Evolutionary conservation across 495 filamentous ascomycete species (phyloP).

Genomic region (Annulohypoxylon moriforme): DNA sequence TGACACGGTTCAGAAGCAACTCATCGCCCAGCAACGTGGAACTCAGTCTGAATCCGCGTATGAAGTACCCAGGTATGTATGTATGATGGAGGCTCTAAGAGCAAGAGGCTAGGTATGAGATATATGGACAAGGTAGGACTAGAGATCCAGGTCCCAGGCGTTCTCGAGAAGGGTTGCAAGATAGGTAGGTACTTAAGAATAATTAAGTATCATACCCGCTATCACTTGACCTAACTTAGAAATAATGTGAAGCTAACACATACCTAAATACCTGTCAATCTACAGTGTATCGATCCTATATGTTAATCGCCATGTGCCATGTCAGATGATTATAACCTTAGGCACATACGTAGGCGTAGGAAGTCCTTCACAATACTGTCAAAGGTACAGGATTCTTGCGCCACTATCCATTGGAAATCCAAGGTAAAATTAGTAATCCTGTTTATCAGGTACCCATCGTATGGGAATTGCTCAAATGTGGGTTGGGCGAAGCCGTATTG

Average conservation of each 20-base stretch:
- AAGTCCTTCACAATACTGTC: not conserved
- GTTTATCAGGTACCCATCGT: not conserved
- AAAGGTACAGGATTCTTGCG: no score
- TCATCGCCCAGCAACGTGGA: constrained; percentile 20
- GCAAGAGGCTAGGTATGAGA: constrained; percentile 22
- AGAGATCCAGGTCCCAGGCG: constrained; percentile 43
- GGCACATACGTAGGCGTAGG: not conserved
- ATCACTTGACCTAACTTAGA: constrained; percentile 51
- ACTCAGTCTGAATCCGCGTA: constrained; percentile 14
- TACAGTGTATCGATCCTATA: not conserved
- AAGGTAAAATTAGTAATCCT: not conserved
- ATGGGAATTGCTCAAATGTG: constrained; percentile 6
- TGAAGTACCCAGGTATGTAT: constrained; percentile 1
- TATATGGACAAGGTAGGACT: constrained; percentile 31
- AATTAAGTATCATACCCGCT: constrained; percentile 33
- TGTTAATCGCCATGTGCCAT: not conserved
- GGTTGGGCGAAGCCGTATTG: constrained; percentile 4
- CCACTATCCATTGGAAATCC: not conserved
- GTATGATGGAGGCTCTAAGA: constrained; percentile 37
- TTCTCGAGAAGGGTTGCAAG: no score
- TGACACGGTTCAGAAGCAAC: constrained; percentile 35
- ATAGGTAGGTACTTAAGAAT: no score
- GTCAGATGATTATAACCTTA: not conserved
- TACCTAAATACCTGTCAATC: not conserved
- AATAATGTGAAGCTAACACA: not conserved